These are phyloP conservation scores for Phascolomyces articulosus DNA, from an alignment of 371 early-diverging fungal species.

Conservation along the genomic window DNA sequence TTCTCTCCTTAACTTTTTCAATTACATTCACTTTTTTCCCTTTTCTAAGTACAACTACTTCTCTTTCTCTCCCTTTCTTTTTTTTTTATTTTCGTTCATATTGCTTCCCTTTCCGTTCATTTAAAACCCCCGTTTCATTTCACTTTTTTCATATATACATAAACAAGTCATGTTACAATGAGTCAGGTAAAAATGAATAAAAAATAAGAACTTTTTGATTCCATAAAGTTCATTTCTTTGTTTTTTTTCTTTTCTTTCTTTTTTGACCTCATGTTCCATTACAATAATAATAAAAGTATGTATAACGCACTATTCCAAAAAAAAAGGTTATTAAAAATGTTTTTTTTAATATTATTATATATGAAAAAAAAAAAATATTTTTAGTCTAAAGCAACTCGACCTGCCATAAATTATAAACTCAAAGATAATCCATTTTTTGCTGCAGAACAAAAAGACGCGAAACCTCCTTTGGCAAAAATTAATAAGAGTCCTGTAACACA, in stretches of 20 bases:
- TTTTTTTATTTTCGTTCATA: background rate
- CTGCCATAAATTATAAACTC: conserved; percentile 18
- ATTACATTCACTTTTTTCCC: background rate
- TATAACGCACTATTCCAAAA: too few species aligned
- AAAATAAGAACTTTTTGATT: too few species aligned
- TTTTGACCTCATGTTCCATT: too few species aligned
- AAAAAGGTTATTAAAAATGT: too few species aligned
- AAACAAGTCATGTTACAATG: background rate
- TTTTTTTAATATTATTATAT: background rate
- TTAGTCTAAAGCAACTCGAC: background rate
- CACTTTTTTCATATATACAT: too few species aligned
- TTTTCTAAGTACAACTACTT: too few species aligned
- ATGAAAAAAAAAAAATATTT: too few species aligned
- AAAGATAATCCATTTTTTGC: conserved; percentile 24
- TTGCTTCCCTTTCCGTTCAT: background rate
- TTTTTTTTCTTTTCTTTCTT: background rate
- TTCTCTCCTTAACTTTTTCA: background rate
- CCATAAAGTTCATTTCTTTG: too few species aligned
- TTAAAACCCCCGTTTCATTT: background rate
- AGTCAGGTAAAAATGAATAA: background rate
- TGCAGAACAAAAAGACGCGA: conserved; percentile 8
- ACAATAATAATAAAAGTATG: too few species aligned
- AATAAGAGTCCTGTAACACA: conserved; percentile 2
- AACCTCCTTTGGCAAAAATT: conserved; percentile 13
- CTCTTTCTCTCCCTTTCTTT: background rate